Conservation (phyloP, 148 eudicot species). For the Gaultheria prostrata region DNA sequence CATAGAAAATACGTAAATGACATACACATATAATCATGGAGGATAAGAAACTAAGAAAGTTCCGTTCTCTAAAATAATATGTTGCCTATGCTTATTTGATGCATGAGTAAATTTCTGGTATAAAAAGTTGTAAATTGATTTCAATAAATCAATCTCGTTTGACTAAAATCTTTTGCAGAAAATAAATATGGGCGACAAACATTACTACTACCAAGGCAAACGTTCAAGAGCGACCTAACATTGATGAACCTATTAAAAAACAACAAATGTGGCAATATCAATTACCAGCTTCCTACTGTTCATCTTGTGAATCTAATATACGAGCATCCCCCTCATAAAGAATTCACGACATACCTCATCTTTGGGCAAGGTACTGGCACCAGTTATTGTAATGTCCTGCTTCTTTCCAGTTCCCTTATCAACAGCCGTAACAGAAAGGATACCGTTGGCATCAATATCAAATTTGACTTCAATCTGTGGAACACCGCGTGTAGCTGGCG, state of each 20-base stretch:
- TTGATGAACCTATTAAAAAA: not conserved
- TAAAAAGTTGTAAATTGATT: not conserved
- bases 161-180: not conserved
- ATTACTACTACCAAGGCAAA: not conserved
- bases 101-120: not conserved
- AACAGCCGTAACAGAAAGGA: slow-evolving; percentile 42
- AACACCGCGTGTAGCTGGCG: slow-evolving; percentile 54
- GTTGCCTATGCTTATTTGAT: not conserved
- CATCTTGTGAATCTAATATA: not conserved
- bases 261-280: not conserved
- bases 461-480: slow-evolving; percentile 53
- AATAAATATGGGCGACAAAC: not conserved
- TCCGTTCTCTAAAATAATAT: not conserved
- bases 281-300: not conserved
- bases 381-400: slow-evolving; percentile 54
- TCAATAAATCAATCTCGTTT: not conserved
- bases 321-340: not conserved
- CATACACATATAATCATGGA: not conserved
- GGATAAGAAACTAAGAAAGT: not conserved
- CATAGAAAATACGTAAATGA: not conserved
- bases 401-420: slow-evolving; percentile 58
- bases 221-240: not conserved
- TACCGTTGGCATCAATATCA: slow-evolving; percentile 45
- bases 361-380: slow-evolving; percentile 50
- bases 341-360: slow-evolving; percentile 36